These are phyloP conservation scores for Gymnopus androsaceus DNA, from an alignment of 1,284 basidiomycete genomes.

Conservation along the genomic window DNA sequence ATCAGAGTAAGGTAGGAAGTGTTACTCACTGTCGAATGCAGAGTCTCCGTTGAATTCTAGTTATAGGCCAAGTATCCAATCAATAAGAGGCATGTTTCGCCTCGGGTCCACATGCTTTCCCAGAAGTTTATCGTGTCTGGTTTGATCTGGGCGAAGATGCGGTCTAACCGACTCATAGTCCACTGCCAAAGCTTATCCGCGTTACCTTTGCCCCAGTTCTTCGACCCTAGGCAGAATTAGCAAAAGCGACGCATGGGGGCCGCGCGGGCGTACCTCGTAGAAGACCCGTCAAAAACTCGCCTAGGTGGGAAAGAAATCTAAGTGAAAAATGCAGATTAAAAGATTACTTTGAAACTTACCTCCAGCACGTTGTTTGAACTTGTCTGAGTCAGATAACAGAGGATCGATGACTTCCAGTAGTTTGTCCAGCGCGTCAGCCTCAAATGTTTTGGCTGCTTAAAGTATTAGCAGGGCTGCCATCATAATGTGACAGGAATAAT, in stretches of 20 bases:
- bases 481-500: slow-evolving; percentile 21
- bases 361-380: slow-evolving; percentile 90
- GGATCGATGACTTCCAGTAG: slow-evolving; percentile 61
- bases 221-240: slow-evolving; percentile 60
- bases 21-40: slow-evolving; percentile 66
- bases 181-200: slow-evolving; percentile 78
- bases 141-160: slow-evolving; percentile 78
- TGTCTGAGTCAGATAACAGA: slow-evolving; percentile 70
- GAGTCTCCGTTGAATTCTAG: slow-evolving; percentile 83
- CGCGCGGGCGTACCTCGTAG: slow-evolving; percentile 66
- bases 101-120: slow-evolving; percentile 82
- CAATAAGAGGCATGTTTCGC: slow-evolving; percentile 74
- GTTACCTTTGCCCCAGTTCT: slow-evolving; percentile 81
- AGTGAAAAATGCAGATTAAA: no score
- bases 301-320: no score
- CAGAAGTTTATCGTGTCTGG: slow-evolving; percentile 82
- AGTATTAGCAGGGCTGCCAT: slow-evolving; percentile 6
- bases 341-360: no score
- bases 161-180: slow-evolving; percentile 70
- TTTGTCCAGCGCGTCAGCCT: slow-evolving; percentile 52
- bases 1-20: background rate
- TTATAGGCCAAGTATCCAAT: slow-evolving; percentile 78
- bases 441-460: slow-evolving; percentile 66
- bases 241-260: slow-evolving; percentile 1
- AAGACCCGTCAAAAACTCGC: slow-evolving; percentile 82